Conservation (phyloP, 768 basidiomycete species). For the Pleurotus citrinopileatus region DNA sequence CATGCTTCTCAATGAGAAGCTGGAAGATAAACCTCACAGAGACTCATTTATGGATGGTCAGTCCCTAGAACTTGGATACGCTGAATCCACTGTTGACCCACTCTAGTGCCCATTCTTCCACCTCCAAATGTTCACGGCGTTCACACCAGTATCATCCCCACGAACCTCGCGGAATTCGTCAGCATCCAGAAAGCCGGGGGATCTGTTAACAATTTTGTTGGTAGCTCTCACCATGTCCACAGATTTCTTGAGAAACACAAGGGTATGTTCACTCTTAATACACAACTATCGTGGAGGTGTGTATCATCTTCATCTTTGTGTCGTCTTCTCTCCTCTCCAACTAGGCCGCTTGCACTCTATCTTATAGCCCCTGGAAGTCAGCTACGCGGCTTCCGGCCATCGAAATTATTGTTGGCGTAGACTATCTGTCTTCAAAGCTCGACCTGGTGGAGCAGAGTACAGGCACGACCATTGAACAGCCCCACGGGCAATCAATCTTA, state of each 20-base stretch:
- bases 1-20: constrained; percentile 50
- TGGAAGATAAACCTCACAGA: constrained; percentile 38
- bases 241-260: constrained; percentile 51
- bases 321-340: neutral
- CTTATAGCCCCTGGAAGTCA: constrained; percentile 47
- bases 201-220: neutral
- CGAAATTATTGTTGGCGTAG: constrained; percentile 27
- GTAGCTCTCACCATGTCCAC: constrained; percentile 3
- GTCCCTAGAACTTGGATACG: neutral
- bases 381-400: constrained; percentile 32
- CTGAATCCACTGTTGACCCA: neutral
- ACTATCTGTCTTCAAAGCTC: constrained; percentile 15
- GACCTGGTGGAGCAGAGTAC: neutral
- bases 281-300: constrained; percentile 70
- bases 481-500: neutral
- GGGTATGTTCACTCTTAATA: constrained; percentile 53
- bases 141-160: constrained; percentile 30
- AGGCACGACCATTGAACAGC: neutral
- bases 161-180: constrained; percentile 18
- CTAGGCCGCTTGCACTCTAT: neutral
- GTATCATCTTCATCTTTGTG: constrained; percentile 16
- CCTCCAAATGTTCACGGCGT: constrained; percentile 47
- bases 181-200: constrained; percentile 10
- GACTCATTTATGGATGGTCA: constrained; percentile 6
- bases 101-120: constrained; percentile 52